Conservation (phyloP, 2,329 filamentous ascomycete genomes). For the Laburnicola sp. region DNA sequence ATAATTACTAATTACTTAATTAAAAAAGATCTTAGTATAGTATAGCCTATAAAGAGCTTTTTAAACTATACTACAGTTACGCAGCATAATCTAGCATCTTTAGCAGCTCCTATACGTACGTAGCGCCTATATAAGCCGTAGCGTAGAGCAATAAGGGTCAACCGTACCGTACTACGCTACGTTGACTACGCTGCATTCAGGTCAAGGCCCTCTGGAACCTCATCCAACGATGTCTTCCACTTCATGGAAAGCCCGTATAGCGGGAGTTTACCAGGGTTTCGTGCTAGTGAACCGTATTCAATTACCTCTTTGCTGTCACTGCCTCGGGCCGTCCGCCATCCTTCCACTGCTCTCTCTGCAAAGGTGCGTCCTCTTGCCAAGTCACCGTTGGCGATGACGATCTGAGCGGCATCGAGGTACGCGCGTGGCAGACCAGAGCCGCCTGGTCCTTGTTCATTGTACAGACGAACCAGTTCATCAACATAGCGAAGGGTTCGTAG, state of each 20-base stretch:
- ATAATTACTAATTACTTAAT: too few relatives aligned
- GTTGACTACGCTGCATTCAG: background rate
- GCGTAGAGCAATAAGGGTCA: too few relatives aligned
- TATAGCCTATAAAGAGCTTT: too few relatives aligned
- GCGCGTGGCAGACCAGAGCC: constrained; percentile 23
- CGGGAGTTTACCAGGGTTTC: constrained; percentile 14
- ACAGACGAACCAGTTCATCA: constrained; percentile 33
- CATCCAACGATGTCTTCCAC: constrained; percentile 24
- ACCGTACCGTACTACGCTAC: too few relatives aligned
- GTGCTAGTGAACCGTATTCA: constrained; percentile 14
- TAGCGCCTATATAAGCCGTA: too few relatives aligned
- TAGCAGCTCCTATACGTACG: too few relatives aligned
- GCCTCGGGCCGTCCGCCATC: constrained; percentile 15
- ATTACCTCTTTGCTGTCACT: constrained; percentile 25
- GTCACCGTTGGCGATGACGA: constrained; percentile 37
- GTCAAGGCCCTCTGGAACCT: constrained; percentile 18
- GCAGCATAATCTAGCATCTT: too few relatives aligned
- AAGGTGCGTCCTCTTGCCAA: constrained; percentile 38
- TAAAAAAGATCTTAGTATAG: too few relatives aligned
- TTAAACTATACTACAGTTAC: too few relatives aligned
- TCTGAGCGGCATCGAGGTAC: constrained; percentile 31
- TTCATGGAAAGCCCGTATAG: constrained; percentile 25
- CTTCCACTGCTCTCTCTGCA: constrained; percentile 18
- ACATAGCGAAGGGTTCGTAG: constrained; percentile 22
- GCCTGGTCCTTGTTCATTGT: constrained; percentile 26